phyloP scores from a whole-genome alignment of 2,329 filamentous ascomycete genomes.

The Penicillium sp. region DNA sequence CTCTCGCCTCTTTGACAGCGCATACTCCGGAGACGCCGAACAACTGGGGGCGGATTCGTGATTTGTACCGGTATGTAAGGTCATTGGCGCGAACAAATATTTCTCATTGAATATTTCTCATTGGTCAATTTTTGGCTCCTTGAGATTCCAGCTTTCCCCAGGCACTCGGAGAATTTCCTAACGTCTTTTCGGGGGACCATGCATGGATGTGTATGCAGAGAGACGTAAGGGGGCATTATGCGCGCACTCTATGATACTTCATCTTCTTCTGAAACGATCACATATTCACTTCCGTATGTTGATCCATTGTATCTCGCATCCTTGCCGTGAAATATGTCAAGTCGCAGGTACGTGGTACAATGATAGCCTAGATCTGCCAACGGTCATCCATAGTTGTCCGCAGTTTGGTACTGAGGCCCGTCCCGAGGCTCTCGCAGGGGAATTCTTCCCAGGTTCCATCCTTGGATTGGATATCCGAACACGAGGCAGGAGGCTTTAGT shows the following conservation, averaged over 20 bases:
- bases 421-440: conserved; percentile 22
- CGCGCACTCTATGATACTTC: not conserved
- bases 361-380: not conserved
- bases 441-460: not conserved
- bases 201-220: conserved; percentile 4
- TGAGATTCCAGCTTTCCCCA: not conserved
- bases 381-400: conserved; percentile 24
- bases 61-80: not conserved
- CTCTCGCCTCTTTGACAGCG: conserved; percentile 22
- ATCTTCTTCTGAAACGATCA: not conserved
- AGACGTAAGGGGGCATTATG: not conserved
- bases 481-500: not conserved
- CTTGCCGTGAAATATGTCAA: not conserved
- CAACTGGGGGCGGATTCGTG: not conserved
- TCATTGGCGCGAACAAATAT: not conserved
- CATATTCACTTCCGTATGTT: not conserved
- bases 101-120: not conserved
- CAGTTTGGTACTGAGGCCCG: conserved; percentile 33
- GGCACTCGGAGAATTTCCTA: conserved; percentile 24
- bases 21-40: conserved; percentile 27
- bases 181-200: conserved; percentile 9
- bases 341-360: not conserved
- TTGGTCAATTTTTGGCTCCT: conserved; percentile 5
- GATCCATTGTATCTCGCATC: not conserved
- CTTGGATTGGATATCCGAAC: not conserved